Conservation (phyloP, 495 filamentous ascomycete genomes). For the Talaromyces wortmannii region DNA sequence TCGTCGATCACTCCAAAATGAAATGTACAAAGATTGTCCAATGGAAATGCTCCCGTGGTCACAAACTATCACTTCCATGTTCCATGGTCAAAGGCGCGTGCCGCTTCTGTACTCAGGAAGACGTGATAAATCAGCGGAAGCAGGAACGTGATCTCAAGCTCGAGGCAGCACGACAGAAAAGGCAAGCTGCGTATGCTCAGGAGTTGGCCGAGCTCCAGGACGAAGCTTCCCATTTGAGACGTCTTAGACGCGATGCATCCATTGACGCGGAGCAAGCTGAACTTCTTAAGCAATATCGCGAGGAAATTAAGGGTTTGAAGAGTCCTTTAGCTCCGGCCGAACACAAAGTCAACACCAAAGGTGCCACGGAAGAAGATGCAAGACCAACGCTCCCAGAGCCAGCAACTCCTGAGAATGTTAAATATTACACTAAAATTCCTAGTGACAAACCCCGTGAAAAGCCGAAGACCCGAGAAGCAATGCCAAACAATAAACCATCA, state of each 20-base stretch:
- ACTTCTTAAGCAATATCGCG: conserved; percentile 35
- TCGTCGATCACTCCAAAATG: conserved; percentile 61
- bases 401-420: neutral
- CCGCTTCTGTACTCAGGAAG: conserved; percentile 39
- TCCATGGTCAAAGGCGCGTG: conserved; percentile 11
- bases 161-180: conserved; percentile 41
- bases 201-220: conserved; percentile 49
- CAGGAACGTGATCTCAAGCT: conserved; percentile 45
- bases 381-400: neutral
- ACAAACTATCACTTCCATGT: conserved; percentile 37
- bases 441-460: neutral
- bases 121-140: conserved; percentile 26
- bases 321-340: neutral
- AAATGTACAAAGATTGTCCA: conserved; percentile 41
- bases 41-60: conserved; percentile 44
- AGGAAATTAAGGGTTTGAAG: conserved; percentile 26
- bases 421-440: neutral
- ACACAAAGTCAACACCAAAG: neutral
- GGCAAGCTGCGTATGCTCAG: conserved; percentile 41
- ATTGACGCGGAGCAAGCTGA: conserved; percentile 37
- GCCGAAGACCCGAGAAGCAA: neutral
- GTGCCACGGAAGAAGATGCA: neutral
- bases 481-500: conserved; percentile 7
- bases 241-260: conserved; percentile 31
- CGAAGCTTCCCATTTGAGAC: conserved; percentile 48